A percentile compares a stretch with the other conserved stretches of the same genome.
Conservation (phyloP, 176 grass and related monocot genomes). For the Hordeum vulgare region DNA sequence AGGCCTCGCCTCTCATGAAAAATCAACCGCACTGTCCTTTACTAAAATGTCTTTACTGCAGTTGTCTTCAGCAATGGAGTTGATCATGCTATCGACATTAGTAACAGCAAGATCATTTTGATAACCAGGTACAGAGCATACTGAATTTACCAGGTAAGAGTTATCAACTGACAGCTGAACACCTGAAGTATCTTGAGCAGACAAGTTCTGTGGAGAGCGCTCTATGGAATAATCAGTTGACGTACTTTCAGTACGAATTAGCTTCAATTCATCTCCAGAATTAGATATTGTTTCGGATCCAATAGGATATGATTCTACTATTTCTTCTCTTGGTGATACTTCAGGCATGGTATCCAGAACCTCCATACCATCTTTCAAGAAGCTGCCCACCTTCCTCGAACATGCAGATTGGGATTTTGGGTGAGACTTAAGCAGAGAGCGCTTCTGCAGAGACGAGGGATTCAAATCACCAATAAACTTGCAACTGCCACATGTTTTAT, state of each 20-base stretch:
- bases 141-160: background rate
- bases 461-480: background rate
- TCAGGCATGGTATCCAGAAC: conserved; percentile 14
- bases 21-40: conserved; percentile 18
- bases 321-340: conserved; percentile 10
- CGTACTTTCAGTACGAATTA: background rate
- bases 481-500: background rate
- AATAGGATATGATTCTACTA: conserved; percentile 6
- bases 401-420: conserved; percentile 2
- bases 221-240: background rate
- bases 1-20: conserved; percentile 13
- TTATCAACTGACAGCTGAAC: conserved; percentile 16
- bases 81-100: background rate
- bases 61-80: background rate
- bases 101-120: conserved; percentile 18
- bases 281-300: background rate
- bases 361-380: background rate
- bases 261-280: conserved; percentile 4
- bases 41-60: background rate
- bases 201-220: conserved; percentile 2
- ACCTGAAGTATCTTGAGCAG: conserved; percentile 13
- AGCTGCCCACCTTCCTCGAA: conserved; percentile 4
- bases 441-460: background rate
- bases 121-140: conserved; percentile 7
- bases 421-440: background rate